Evolutionary conservation across 1,284 basidiomycete genomes (phyloP).

Genomic region (Cutaneotrichosporon spelunceum): DNA sequence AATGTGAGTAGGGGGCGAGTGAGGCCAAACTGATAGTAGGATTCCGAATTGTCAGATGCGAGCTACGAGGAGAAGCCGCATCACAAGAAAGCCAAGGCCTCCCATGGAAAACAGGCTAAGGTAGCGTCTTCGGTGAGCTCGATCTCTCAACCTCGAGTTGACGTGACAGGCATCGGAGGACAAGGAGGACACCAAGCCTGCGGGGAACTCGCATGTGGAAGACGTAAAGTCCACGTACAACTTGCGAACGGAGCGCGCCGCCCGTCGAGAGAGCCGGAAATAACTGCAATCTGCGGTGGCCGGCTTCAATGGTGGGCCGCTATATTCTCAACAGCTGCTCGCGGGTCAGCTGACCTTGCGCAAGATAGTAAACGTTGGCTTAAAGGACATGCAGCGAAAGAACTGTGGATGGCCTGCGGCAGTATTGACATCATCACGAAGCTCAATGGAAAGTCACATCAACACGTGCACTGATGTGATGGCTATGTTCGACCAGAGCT

Average conservation of each 20-base stretch:
- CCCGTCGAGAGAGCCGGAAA: not conserved
- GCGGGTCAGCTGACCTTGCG: not conserved
- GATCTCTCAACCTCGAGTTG: not conserved
- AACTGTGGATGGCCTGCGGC: not conserved
- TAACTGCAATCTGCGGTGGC: not conserved
- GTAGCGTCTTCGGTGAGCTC: not conserved
- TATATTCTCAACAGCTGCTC: not conserved
- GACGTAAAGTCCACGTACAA: not conserved
- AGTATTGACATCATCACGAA: not conserved
- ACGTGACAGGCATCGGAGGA: not conserved
- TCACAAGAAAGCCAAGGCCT: not conserved
- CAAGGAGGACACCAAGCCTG: not conserved
- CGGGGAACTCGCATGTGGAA: not conserved
- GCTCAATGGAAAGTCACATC: not conserved
- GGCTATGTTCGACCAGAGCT: not conserved
- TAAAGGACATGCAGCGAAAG: not conserved
- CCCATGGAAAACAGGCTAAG: not conserved
- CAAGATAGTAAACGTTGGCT: not conserved
- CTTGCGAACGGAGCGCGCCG: not conserved
- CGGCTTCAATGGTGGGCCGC: not conserved
- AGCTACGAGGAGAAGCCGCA: conserved; percentile 7
- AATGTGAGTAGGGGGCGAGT: not conserved
- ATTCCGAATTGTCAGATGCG: conserved; percentile 6
- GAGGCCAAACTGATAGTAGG: not conserved
- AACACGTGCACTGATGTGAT: not conserved